Base-by-base conservation (phyloP, 768 basidiomycete species). In the Hericium erinaceus region DNA sequence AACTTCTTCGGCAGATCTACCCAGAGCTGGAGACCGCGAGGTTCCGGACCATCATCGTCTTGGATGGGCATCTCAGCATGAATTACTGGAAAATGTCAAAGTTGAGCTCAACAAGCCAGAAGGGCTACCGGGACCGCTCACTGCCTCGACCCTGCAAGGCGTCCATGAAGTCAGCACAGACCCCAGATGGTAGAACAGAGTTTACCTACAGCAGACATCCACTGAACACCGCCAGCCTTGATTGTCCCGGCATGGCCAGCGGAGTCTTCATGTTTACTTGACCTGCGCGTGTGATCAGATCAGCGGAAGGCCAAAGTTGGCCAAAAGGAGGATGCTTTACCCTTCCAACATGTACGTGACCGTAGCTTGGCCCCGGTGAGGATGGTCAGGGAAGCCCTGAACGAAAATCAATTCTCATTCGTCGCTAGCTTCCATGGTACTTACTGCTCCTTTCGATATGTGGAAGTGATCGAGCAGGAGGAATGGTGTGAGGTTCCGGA, bases 51-150 rank as follows among this genome's bases (percentile, higher is more conserved):
- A 13, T 85, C 87, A 1, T 70, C 68, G 1, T 77, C 81, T 58
- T 89, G 85, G 5, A 92, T 76, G 2, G 95, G 95, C 90, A 97
- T 97, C 74, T 90, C 87, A 2, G 87, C 85, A 60, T 91, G 88
- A 38, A 90, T 84, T 64, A 89, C 68, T 73, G 54, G 33, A 49
- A 56, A 20, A 8, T 26, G 7, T 22, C 38, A 41, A 10, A 24
- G 9, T 12, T 3, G 12, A 18, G 40, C 8, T 33, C 33, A 1
- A 33, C 6, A 12, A 11, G n/a, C 5, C 16, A 8, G 33, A 4
- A 33, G 33, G 33, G 33, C 33, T 0, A 33, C 33, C 8, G 9
- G 9, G 33, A 33, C 37, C 15, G 61, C 73, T 71, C 44, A 75
- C 74, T 89, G 51, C 89, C 89, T 65, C 75, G 74, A 39, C 80